These are phyloP conservation scores for Herpetomonas tarakana DNA, from an alignment of 208 protist species.

Conservation along the genomic window DNA sequence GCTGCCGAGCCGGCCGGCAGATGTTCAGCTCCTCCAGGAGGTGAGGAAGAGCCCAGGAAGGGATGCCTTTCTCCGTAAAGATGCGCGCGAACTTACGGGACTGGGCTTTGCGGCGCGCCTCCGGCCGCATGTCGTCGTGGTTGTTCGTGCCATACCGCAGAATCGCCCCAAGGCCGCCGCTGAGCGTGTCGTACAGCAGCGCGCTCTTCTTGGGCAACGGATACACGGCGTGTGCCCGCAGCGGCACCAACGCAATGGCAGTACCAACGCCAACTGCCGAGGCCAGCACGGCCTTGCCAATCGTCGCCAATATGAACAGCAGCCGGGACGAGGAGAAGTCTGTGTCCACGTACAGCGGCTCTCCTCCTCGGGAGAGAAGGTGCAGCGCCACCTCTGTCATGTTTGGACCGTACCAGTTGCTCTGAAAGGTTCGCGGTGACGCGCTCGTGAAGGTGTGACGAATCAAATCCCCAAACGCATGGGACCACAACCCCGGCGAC, in stretches of 20 bases:
- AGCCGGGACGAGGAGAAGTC: constrained; percentile 27
- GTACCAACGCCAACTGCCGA: constrained; percentile 44
- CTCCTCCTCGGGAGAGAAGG: constrained; percentile 21
- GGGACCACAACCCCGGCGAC: constrained; percentile 28
- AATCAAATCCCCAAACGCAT: constrained; percentile 45
- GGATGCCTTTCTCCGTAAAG: constrained; percentile 54
- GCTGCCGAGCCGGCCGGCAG: constrained; percentile 56
- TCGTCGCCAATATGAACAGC: constrained; percentile 43
- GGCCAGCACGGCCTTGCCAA: constrained; percentile 48
- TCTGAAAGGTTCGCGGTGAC: constrained; percentile 17
- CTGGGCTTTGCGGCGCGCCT: constrained; percentile 51
- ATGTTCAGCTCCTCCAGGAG: constrained; percentile 75
- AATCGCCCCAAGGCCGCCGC: constrained; percentile 43
- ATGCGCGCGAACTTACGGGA: constrained; percentile 57
- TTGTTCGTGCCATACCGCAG: constrained; percentile 37
- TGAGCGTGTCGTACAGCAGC: constrained; percentile 55
- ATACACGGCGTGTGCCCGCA: constrained; percentile 41
- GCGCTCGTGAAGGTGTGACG: constrained; percentile 56
- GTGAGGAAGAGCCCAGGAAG: constrained; percentile 66
- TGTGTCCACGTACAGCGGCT: constrained; percentile 6
- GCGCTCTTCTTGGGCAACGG: constrained; percentile 41
- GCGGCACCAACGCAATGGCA: constrained; percentile 40
- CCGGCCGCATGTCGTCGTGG: constrained; percentile 74
- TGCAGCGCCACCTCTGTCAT: constrained; percentile 20
- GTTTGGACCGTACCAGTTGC: constrained; percentile 48